These are phyloP conservation scores for Aspergillus floridensis DNA, from an alignment of 2,329 filamentous ascomycete species.

Conservation along the genomic window DNA sequence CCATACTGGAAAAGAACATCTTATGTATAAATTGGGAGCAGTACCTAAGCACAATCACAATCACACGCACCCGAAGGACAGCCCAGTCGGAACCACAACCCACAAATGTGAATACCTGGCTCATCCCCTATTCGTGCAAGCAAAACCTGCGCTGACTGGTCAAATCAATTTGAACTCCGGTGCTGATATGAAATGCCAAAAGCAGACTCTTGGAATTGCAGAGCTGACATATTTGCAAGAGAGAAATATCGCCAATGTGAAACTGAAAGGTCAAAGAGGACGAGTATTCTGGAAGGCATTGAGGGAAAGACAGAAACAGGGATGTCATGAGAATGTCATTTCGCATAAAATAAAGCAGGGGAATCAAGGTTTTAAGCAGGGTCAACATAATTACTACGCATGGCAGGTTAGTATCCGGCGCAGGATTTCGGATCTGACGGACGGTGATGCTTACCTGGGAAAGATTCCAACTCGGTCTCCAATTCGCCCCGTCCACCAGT, in stretches of 20 bases:
- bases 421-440: not conserved
- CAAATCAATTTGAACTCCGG: not conserved
- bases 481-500: slow-evolving; percentile 97
- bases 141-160: not conserved
- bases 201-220: not conserved
- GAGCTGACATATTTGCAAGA: not conserved
- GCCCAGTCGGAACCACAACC: not conserved
- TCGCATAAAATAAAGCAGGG: slow-evolving; percentile 20
- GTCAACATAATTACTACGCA: slow-evolving; percentile 38
- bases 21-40: not conserved
- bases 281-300: not conserved
- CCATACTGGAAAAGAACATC: not conserved
- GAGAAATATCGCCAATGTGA: not conserved
- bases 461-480: slow-evolving; percentile 87
- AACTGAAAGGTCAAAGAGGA: slow-evolving; percentile 4
- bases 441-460: slow-evolving; percentile 60
- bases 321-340: slow-evolving; percentile 24
- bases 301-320: not conserved
- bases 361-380: slow-evolving; percentile 23
- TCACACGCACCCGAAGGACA: not conserved
- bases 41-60: not conserved
- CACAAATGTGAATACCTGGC: not conserved
- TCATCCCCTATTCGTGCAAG: not conserved
- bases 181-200: not conserved
- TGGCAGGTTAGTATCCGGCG: slow-evolving; percentile 11